phyloP scores from a whole-genome alignment of 306 rosid genomes.

The Sicyos baderoa region DNA sequence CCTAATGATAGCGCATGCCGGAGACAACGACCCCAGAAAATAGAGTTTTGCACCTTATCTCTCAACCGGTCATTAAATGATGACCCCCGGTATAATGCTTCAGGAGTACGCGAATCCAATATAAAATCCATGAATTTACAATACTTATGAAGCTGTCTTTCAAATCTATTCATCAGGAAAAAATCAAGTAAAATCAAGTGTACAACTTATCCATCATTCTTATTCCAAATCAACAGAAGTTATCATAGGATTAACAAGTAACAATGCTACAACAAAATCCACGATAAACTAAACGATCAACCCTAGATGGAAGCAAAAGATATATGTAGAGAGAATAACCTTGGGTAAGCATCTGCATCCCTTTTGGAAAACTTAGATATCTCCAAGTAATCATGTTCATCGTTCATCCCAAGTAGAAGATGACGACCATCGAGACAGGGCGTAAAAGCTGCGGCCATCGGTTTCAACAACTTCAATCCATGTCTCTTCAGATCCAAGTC shows the following conservation, averaged over 20 bases:
- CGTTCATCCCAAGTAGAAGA: slow-evolving; percentile 57
- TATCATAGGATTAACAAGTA: neutral
- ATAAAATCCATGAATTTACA: slow-evolving; percentile 60
- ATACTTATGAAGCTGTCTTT: slow-evolving; percentile 56
- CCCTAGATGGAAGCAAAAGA: neutral
- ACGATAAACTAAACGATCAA: neutral
- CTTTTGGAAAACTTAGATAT: slow-evolving; percentile 55
- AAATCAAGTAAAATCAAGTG: neutral
- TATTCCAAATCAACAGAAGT: neutral
- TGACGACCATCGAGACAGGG: slow-evolving; percentile 67
- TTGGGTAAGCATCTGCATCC: slow-evolving; percentile 63
- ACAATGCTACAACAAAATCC: neutral
- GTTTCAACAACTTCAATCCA: slow-evolving; percentile 67
- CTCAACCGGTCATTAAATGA: slow-evolving; percentile 44
- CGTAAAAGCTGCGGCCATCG: slow-evolving; percentile 59
- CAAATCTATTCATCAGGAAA: slow-evolving; percentile 40
- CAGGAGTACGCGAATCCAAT: slow-evolving; percentile 67
- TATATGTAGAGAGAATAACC: slow-evolving; percentile 23
- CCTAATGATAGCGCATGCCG: slow-evolving; percentile 51
- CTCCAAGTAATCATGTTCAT: slow-evolving; percentile 45
- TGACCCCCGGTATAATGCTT: slow-evolving; percentile 34
- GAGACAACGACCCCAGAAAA: slow-evolving; percentile 57
- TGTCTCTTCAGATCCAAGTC: slow-evolving; percentile 59
- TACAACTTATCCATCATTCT: neutral
- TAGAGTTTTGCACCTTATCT: slow-evolving; percentile 49